Evolutionary conservation across 2,329 filamentous ascomycete species (phyloP).

Genomic region (Reticulascus tulasneorum): DNA sequence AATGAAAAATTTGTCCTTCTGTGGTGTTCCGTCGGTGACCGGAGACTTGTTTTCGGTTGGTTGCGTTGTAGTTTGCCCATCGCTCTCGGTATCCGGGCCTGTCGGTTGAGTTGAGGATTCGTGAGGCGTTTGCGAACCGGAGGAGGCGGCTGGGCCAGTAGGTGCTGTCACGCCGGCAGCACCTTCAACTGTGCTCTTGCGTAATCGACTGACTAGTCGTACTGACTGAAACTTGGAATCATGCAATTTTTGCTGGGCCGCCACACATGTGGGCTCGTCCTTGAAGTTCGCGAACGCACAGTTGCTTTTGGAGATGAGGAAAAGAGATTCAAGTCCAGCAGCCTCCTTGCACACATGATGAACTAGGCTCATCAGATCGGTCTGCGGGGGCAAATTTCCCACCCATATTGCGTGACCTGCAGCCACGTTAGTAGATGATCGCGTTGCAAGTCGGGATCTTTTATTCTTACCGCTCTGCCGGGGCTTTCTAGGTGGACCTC

Average conservation of each 20-base stretch:
- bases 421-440: slow-evolving; percentile 11
- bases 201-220: slow-evolving; percentile 77
- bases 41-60: neutral
- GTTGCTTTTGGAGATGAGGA: slow-evolving; percentile 94
- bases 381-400: slow-evolving; percentile 83
- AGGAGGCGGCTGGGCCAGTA: slow-evolving; percentile 47
- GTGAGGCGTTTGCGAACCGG: slow-evolving; percentile 7
- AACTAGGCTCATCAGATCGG: slow-evolving; percentile 79
- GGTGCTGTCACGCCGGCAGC: slow-evolving; percentile 46
- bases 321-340: slow-evolving; percentile 77
- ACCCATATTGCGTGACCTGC: slow-evolving; percentile 91
- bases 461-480: slow-evolving; percentile 57
- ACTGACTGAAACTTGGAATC: slow-evolving; percentile 87
- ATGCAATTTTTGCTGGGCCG: slow-evolving; percentile 79
- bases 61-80: neutral
- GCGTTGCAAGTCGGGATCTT: slow-evolving; percentile 6
- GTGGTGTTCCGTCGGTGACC: slow-evolving; percentile 18
- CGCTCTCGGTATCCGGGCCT: neutral
- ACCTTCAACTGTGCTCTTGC: slow-evolving; percentile 51
- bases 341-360: slow-evolving; percentile 83
- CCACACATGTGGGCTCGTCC: slow-evolving; percentile 69
- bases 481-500: slow-evolving; percentile 53
- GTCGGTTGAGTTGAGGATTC: slow-evolving; percentile 1
- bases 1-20: slow-evolving; percentile 79
- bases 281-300: slow-evolving; percentile 96